Base-by-base conservation (phyloP, 2,329 filamentous ascomycete species). In the Beauveria medogensis region DNA sequence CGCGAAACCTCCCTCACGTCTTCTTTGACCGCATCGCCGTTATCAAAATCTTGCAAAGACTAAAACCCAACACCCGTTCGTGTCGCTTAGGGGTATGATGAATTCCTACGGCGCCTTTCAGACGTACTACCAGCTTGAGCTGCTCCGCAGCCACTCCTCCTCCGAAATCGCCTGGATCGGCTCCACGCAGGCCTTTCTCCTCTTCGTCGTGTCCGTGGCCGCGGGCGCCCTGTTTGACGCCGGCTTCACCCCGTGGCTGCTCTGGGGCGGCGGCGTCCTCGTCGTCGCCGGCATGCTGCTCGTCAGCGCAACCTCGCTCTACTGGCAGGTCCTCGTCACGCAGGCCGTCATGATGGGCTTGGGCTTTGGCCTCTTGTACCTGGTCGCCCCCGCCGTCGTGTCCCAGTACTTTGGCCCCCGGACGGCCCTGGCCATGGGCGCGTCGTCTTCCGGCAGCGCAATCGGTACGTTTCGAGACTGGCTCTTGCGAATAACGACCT, bases 231-330 rank as follows among this genome's bases (percentile, higher is more conserved):
- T 75, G 2, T 73, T 72, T 55, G 75, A 78, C 63, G 67, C 67
- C 6, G 75, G 76, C 7, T 69, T 74, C 64, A 22, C 54, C 68
- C 5, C 73, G 72, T 20, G 54, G 65, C 5, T 68, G 70, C 43
- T 62, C 73, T 68, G 73, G 68, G 69, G 74, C 14, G 70, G 69
- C 40, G 69, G 64, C 1, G 62, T 77, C 3, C 67, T 79, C 6
- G 54, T 77, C 40, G 74, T 73, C 61, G 66, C 74, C 54, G 78
- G 80, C n/a, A 67, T 84, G 10, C 84, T 86, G 80, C 83, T 85
- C 80, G 76, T 79, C 0, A 80, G 76, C 30, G 69, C 85, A 18
- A 67, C 69, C 10, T 66, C 65, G 2, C 16, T 67, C 48, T 73
- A 70, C 66, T 73, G 70, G 63, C 71, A 73, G 41, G 64, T 73